Evolutionary conservation across 176 grass and related monocot genomes (phyloP).

Genomic region (Carex littledalei): DNA sequence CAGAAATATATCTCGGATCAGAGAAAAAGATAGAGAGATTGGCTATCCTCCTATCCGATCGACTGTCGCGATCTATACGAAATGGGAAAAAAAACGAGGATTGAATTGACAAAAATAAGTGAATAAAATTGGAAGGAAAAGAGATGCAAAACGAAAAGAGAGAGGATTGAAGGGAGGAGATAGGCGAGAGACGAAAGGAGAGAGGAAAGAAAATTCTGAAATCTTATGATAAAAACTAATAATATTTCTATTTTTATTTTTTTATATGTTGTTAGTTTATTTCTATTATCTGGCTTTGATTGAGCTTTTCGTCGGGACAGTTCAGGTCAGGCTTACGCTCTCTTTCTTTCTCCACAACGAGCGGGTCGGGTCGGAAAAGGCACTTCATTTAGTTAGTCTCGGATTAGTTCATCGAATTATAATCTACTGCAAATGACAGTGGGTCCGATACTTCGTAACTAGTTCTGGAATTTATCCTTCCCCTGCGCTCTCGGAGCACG

Average conservation of each 20-base stretch:
- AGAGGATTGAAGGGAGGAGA: background rate
- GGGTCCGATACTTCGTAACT: background rate
- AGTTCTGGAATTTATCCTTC: background rate
- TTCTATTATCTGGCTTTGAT: slow-evolving; percentile 19
- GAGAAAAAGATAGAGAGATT: background rate
- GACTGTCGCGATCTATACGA: slow-evolving; percentile 9
- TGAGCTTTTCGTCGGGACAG: slow-evolving; percentile 13
- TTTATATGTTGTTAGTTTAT: background rate
- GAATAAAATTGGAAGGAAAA: slow-evolving; percentile 3
- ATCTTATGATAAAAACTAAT: background rate
- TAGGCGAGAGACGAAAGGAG: background rate
- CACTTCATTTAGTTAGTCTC: background rate
- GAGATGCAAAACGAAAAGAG: background rate
- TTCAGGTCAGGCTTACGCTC: slow-evolving; percentile 8
- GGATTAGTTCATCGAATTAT: background rate
- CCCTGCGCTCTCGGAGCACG: background rate
- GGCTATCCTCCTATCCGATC: background rate
- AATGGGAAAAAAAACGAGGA: background rate
- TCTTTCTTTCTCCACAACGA: background rate
- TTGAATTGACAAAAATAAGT: slow-evolving; percentile 3
- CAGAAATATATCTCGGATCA: background rate
- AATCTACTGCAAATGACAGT: background rate
- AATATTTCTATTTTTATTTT: slow-evolving; percentile 15
- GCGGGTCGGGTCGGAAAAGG: background rate
- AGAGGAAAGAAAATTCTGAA: background rate